These are phyloP conservation scores for Rhizopus delemar DNA, from an alignment of 371 early-diverging fungal genomes.

Conservation along the genomic window DNA sequence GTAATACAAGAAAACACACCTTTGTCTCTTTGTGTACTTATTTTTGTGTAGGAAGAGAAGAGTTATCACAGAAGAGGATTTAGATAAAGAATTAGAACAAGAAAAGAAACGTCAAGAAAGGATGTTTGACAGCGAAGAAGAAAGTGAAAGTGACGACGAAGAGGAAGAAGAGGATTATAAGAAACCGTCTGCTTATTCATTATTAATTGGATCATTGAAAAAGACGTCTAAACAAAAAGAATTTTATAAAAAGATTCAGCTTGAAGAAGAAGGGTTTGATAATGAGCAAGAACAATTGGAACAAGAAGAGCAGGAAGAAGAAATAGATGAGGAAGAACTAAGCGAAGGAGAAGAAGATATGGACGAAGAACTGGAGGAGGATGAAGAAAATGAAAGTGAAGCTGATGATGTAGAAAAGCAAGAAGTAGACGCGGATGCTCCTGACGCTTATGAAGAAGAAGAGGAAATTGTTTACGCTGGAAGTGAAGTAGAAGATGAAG, in stretches of 20 bases:
- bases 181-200: slow-evolving; percentile 52
- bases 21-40: neutral
- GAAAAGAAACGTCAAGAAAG: slow-evolving; percentile 37
- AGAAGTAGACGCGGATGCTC: slow-evolving; percentile 26
- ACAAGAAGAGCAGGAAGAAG: slow-evolving; percentile 21
- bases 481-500: slow-evolving; percentile 47
- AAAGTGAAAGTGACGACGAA: slow-evolving; percentile 34
- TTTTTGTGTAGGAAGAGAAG: slow-evolving; percentile 36
- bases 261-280: slow-evolving; percentile 48
- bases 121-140: slow-evolving; percentile 35
- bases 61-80: slow-evolving; percentile 54
- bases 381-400: slow-evolving; percentile 32
- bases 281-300: slow-evolving; percentile 24
- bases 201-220: slow-evolving; percentile 43
- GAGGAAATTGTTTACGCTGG: slow-evolving; percentile 32
- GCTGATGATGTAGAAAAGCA: slow-evolving; percentile 34
- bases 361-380: slow-evolving; percentile 34
- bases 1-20: neutral
- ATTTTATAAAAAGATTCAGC: slow-evolving; percentile 43
- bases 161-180: slow-evolving; percentile 45
- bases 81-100: slow-evolving; percentile 52
- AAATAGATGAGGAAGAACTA: slow-evolving; percentile 18
- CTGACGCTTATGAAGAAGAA: slow-evolving; percentile 33
- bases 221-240: slow-evolving; percentile 50
- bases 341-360: slow-evolving; percentile 46